Conservation (phyloP, 140 eudicot species). For the Anethum foeniculum region DNA sequence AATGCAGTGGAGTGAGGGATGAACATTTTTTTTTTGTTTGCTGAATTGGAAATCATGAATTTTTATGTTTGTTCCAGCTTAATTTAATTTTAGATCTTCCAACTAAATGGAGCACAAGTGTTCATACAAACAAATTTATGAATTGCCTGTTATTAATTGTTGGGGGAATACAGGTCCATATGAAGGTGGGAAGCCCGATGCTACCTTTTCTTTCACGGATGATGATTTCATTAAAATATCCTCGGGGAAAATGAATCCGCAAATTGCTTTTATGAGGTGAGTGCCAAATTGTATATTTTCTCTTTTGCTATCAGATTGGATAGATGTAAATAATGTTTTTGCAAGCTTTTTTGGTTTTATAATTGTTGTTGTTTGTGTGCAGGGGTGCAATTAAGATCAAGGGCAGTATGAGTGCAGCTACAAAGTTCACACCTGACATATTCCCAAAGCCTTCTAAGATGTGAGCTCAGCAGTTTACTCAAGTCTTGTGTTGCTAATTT, state of each 20-base stretch:
- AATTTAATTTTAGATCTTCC: neutral
- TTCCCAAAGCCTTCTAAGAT: constrained; percentile 93
- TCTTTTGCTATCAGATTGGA: neutral
- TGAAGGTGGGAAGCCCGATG: constrained; percentile 90
- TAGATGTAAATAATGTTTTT: neutral
- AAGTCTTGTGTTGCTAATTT: neutral
- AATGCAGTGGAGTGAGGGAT: neutral
- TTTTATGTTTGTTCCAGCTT: neutral
- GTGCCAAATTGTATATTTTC: neutral
- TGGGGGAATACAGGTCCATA: constrained; percentile 39
- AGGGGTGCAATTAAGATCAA: constrained; percentile 88
- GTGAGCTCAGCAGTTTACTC: constrained; percentile 28
- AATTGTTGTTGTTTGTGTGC: constrained; percentile 10
- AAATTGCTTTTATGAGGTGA: constrained; percentile 89
- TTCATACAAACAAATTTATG: neutral
- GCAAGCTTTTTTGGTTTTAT: neutral
- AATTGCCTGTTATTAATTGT: neutral
- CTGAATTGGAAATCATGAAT: neutral
- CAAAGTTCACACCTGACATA: constrained; percentile 83
- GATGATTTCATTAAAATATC: constrained; percentile 70
- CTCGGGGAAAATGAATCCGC: constrained; percentile 89
- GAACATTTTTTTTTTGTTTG: neutral
- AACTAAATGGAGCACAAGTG: neutral
- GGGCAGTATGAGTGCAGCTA: constrained; percentile 89
- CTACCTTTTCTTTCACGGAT: constrained; percentile 88